These are phyloP conservation scores for Trichosporon asahii DNA, from an alignment of 1,284 basidiomycete species.

Conservation along the genomic window DNA sequence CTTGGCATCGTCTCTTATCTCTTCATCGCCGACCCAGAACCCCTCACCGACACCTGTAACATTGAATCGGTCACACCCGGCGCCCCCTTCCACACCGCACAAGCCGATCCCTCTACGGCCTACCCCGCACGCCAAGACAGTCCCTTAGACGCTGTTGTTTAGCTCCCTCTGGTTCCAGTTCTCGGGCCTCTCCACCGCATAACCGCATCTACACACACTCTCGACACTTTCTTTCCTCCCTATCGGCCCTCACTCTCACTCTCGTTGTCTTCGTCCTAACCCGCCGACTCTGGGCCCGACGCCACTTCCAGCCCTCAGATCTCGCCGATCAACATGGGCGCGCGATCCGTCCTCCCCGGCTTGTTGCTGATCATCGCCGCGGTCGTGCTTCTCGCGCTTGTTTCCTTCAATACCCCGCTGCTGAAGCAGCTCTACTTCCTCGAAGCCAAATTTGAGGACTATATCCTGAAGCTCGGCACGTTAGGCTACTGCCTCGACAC, in stretches of 20 bases:
- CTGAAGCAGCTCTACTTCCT: conserved; percentile 82
- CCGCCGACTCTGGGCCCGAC: not conserved
- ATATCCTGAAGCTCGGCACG: conserved; percentile 73
- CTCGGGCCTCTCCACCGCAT: not conserved
- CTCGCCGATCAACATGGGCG: conserved; percentile 35
- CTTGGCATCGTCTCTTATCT: not conserved
- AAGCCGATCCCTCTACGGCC: not conserved
- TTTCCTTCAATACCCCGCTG: conserved; percentile 79
- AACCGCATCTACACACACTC: not conserved
- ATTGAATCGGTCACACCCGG: not conserved
- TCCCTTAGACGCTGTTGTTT: not conserved
- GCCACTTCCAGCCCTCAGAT: conserved; percentile 1
- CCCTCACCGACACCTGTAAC: not conserved
- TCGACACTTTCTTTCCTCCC: not conserved
- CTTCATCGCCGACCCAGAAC: not conserved
- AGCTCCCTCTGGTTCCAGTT: not conserved
- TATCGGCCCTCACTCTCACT: not conserved
- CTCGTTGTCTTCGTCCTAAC: not conserved
- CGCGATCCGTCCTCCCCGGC: conserved; percentile 78
- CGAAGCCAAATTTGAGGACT: conserved; percentile 64
- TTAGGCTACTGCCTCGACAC: conserved; percentile 71
- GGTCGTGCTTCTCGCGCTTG: conserved; percentile 69
- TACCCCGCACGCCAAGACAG: not conserved
- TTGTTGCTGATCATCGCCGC: conserved; percentile 72
- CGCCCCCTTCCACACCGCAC: not conserved